Percentiles rank a stretch among this genome's conserved stretches.
Evolutionary conservation across 2,329 filamentous ascomycete species (phyloP).

Genomic region (Dactylonectria macrodidyma): DNA sequence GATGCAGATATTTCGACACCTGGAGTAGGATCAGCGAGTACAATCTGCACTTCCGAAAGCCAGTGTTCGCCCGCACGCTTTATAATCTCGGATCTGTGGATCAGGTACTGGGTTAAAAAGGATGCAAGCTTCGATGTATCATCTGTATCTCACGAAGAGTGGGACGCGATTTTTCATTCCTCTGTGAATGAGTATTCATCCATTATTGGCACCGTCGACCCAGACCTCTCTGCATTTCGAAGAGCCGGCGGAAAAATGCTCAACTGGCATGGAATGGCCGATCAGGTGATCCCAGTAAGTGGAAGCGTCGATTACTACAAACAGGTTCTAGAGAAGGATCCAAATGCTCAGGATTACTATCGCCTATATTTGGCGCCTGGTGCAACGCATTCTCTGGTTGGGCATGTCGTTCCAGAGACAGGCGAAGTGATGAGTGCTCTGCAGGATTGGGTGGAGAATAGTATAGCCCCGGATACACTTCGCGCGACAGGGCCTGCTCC

Average conservation of each 20-base stretch:
- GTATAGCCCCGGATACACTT: not conserved
- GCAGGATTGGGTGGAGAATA: slow-evolving; percentile 18
- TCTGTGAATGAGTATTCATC: not conserved
- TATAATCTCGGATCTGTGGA: not conserved
- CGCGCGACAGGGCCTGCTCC: no score
- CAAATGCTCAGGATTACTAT: slow-evolving; percentile 12
- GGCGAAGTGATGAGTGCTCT: not conserved
- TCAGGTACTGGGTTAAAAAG: not conserved
- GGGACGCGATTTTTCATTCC: not conserved
- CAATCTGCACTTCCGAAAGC: no score
- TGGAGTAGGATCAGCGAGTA: no score
- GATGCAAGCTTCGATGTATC: not conserved
- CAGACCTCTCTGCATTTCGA: not conserved
- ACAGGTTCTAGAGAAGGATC: not conserved
- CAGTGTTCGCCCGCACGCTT: no score
- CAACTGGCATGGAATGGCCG: not conserved
- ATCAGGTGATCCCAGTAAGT: slow-evolving; percentile 8
- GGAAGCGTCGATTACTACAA: slow-evolving; percentile 11
- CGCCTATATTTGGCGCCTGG: slow-evolving; percentile 25
- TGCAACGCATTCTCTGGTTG: slow-evolving; percentile 5
- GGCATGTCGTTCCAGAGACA: not conserved
- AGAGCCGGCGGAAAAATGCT: not conserved
- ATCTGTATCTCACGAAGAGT: not conserved
- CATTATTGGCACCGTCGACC: not conserved
- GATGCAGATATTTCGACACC: no score